phyloP scores from a whole-genome alignment of 2,329 filamentous ascomycete species.

The Cercospora citrullina region DNA sequence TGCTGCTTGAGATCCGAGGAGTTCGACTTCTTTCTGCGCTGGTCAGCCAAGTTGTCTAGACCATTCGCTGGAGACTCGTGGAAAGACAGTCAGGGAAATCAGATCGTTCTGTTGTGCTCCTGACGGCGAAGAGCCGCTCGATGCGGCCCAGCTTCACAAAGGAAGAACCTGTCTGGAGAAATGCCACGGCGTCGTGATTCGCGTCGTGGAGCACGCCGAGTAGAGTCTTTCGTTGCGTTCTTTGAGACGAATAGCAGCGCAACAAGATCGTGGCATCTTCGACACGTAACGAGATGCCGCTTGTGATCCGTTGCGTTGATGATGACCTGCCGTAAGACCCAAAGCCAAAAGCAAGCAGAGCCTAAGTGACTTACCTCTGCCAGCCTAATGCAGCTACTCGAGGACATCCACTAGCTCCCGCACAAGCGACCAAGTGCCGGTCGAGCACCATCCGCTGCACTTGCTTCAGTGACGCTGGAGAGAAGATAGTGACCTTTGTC shows the following conservation, averaged over 20 bases:
- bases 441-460: background rate
- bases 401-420: conserved; percentile 1
- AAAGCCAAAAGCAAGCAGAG: background rate
- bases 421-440: background rate
- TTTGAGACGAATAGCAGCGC: background rate
- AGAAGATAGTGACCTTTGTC: background rate
- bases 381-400: conserved; percentile 1
- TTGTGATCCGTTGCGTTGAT: background rate
- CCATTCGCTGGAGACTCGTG: background rate
- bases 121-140: background rate
- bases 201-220: background rate
- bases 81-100: background rate
- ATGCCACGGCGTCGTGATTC: background rate
- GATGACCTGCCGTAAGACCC: background rate
- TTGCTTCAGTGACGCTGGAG: background rate
- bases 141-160: background rate
- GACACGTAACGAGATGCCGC: background rate
- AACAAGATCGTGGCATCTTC: background rate
- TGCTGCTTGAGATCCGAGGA: background rate
- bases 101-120: background rate
- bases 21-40: background rate
- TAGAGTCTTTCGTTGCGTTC: background rate
- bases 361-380: background rate
- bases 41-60: background rate
- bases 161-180: background rate